A percentile compares a stretch with the other conserved stretches of the same genome.
These are phyloP conservation scores for Entomortierella lignicola DNA, from an alignment of 192 early-diverging fungal genomes.

Conservation along the genomic window DNA sequence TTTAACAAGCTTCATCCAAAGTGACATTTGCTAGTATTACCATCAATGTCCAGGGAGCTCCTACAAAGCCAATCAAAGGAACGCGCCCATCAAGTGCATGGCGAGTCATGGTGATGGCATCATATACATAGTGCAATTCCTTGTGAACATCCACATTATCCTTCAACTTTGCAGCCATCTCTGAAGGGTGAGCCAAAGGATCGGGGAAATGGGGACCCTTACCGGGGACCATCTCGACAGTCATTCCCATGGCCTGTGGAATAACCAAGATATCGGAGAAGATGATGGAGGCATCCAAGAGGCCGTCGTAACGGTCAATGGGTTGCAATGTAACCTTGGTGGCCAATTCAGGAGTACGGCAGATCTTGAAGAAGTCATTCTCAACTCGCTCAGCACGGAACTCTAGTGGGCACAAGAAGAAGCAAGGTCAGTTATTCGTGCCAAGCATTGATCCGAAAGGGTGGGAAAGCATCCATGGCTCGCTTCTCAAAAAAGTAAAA, in stretches of 20 bases:
- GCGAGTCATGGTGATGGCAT: constrained; percentile 94
- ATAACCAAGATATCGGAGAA: constrained; percentile 98
- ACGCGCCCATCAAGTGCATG: constrained; percentile 84
- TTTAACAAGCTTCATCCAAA: too few species aligned
- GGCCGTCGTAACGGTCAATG: constrained; percentile 88
- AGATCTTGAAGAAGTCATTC: constrained; percentile 96
- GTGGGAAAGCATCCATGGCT: too few species aligned
- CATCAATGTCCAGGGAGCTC: constrained; percentile 98
- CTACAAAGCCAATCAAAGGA: constrained; percentile 95
- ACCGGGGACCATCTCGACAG: constrained; percentile 92
- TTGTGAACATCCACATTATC: constrained; percentile 75
- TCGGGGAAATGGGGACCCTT: constrained; percentile 92
- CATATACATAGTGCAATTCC: constrained; percentile 90
- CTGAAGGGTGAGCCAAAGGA: constrained; percentile 78
- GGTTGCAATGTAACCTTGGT: constrained; percentile 97
- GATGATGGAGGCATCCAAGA: constrained; percentile 97
- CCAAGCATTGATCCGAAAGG: too few species aligned
- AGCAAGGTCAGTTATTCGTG: neutral
- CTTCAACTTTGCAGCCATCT: constrained; percentile 71
- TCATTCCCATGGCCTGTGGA: constrained; percentile 95
- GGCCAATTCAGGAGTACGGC: constrained; percentile 91
- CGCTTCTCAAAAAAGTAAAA: too few species aligned
- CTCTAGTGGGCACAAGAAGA: constrained; percentile 62
- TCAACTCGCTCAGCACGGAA: constrained; percentile 85
- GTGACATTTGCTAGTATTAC: too few species aligned